These are phyloP conservation scores for Lantana camara DNA, from an alignment of 257 asterid species.

Conservation along the genomic window DNA sequence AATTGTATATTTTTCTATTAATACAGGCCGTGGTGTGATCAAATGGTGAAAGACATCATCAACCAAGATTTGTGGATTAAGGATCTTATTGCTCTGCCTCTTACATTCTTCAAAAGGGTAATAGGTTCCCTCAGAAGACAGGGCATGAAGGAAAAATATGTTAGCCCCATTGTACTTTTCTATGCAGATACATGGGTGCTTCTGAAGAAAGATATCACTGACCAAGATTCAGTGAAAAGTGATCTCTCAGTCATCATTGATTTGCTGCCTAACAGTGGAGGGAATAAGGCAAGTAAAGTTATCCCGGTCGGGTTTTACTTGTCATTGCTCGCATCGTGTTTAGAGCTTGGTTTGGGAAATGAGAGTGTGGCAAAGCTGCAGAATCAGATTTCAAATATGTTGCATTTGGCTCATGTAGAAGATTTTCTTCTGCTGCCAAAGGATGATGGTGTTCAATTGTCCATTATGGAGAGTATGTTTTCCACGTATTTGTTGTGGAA, in stretches of 20 bases:
- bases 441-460: conserved; percentile 31
- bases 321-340: conserved; percentile 47
- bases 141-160: conserved; percentile 79
- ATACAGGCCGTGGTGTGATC: conserved; percentile 42
- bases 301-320: conserved; percentile 73
- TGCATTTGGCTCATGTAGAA: conserved; percentile 54
- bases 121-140: conserved; percentile 71
- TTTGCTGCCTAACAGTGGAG: conserved; percentile 45
- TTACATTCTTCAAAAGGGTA: conserved; percentile 61
- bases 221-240: conserved; percentile 20
- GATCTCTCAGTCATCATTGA: conserved; percentile 37
- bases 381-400: conserved; percentile 45
- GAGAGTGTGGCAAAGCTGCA: conserved; percentile 55
- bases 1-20: too few relatives aligned
- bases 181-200: conserved; percentile 56
- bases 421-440: conserved; percentile 49
- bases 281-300: conserved; percentile 40
- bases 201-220: conserved; percentile 9
- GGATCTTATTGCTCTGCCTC: conserved; percentile 64
- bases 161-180: conserved; percentile 61
- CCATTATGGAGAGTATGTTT: conserved; percentile 56
- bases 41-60: conserved; percentile 39
- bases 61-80: conserved; percentile 61
- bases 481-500: conserved; percentile 41
- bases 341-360: conserved; percentile 36